Evolutionary conservation across 2,329 filamentous ascomycete genomes (phyloP).

Genomic region (Fusarium anguioides): DNA sequence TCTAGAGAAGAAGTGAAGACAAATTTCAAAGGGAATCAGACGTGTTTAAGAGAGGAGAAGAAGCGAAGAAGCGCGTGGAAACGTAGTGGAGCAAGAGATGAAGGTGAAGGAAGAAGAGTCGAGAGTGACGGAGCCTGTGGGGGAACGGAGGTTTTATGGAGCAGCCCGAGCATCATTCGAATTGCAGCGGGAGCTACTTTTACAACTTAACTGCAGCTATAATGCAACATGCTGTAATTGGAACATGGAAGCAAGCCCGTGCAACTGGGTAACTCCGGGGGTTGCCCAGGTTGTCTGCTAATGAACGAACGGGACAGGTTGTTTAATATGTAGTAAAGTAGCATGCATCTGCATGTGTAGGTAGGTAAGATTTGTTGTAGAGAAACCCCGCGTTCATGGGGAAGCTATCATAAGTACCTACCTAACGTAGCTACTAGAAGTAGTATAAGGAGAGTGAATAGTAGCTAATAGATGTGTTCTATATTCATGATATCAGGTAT

Average conservation of each 20-base stretch:
- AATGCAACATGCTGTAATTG: conserved; percentile 10
- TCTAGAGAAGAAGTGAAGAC: background rate
- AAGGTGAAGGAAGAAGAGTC: conserved; percentile 16
- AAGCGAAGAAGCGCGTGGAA: conserved; percentile 21
- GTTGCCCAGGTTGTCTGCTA: conserved; percentile 8
- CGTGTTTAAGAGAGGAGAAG: conserved; percentile 15
- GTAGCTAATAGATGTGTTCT: background rate
- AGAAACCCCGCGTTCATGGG: conserved; percentile 33
- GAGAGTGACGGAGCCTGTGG: conserved; percentile 19
- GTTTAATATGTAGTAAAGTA: background rate
- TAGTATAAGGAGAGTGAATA: background rate
- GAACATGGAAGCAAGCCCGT: conserved; percentile 30
- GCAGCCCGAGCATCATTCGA: conserved; percentile 2
- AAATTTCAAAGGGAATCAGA: conserved; percentile 8
- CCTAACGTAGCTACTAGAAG: background rate
- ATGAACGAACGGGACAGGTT: conserved; percentile 3
- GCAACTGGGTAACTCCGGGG: conserved; percentile 19
- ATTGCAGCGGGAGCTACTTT: background rate
- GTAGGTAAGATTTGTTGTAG: conserved; percentile 22
- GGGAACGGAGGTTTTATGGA: conserved; percentile 58
- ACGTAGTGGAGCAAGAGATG: conserved; percentile 13
- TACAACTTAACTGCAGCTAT: background rate
- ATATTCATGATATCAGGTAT: background rate
- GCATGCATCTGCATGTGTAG: conserved; percentile 21
- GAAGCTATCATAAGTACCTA: background rate